These are phyloP conservation scores for Nicotiana obtusifolia DNA, from an alignment of 257 asterid species.

Conservation along the genomic window DNA sequence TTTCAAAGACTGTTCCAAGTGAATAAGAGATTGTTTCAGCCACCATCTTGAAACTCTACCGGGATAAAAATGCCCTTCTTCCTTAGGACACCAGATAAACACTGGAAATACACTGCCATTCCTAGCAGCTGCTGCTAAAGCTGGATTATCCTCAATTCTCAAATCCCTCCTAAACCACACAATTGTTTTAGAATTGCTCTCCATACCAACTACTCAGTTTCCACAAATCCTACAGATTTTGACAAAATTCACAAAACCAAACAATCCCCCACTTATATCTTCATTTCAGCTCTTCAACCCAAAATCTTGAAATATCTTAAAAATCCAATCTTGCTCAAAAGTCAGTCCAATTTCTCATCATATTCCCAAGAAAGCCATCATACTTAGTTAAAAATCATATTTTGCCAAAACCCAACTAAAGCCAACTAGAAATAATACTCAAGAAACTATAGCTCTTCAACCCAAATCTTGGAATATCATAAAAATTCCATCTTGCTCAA, in stretches of 20 bases:
- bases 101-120: conserved; percentile 69
- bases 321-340: conserved; percentile 6
- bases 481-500: background rate
- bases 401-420: background rate
- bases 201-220: conserved; percentile 36
- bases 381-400: background rate
- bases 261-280: background rate
- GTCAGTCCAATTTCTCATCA: background rate
- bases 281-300: background rate
- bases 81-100: conserved; percentile 88
- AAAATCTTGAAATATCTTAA: background rate
- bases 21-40: conserved; percentile 79
- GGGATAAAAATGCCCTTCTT: conserved; percentile 72
- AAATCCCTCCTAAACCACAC: conserved; percentile 98
- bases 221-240: conserved; percentile 5
- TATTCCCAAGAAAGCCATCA: background rate
- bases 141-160: conserved; percentile 89
- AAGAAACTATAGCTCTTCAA: background rate
- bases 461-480: background rate
- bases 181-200: conserved; percentile 46
- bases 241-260: too few relatives aligned
- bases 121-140: conserved; percentile 80
- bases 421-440: too few relatives aligned
- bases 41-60: conserved; percentile 99
- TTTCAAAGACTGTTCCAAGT: conserved; percentile 61